These are phyloP conservation scores for Psidium guajava DNA, from an alignment of 345 rosid species.

Conservation along the genomic window DNA sequence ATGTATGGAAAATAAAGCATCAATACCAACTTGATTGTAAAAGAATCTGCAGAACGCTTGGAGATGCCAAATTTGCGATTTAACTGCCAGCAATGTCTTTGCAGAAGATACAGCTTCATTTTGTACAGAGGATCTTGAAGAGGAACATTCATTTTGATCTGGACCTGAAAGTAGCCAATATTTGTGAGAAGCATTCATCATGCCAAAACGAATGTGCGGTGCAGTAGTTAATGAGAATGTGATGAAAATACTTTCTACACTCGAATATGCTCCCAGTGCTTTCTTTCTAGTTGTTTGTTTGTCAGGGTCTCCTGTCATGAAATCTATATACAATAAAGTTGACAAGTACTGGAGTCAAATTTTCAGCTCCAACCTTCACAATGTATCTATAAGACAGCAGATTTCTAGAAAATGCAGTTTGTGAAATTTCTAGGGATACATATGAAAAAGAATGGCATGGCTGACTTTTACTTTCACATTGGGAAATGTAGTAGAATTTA, in stretches of 20 bases:
- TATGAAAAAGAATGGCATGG: neutral
- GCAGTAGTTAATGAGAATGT: neutral
- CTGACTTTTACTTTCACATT: neutral
- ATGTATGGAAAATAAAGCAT: neutral
- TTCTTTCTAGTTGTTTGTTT: neutral
- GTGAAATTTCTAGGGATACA: neutral
- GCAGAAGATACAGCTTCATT: conserved; percentile 47
- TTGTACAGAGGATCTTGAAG: conserved; percentile 31
- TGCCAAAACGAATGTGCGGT: neutral
- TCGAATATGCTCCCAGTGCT: neutral
- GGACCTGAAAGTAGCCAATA: conserved; percentile 37
- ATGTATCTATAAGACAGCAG: neutral
- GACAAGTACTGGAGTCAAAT: neutral
- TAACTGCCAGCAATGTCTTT: conserved; percentile 20
- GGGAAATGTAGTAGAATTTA: neutral
- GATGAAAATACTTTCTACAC: neutral
- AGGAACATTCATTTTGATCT: conserved; percentile 36
- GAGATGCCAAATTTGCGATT: neutral
- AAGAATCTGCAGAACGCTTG: conserved; percentile 13
- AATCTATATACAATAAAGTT: neutral
- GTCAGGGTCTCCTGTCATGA: neutral
- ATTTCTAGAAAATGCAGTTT: neutral
- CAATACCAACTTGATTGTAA: conserved; percentile 57
- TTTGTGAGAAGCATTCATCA: neutral
- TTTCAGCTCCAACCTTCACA: neutral